phyloP scores from a whole-genome alignment of 2,329 filamentous ascomycete genomes.

The Penicillium sp. region DNA sequence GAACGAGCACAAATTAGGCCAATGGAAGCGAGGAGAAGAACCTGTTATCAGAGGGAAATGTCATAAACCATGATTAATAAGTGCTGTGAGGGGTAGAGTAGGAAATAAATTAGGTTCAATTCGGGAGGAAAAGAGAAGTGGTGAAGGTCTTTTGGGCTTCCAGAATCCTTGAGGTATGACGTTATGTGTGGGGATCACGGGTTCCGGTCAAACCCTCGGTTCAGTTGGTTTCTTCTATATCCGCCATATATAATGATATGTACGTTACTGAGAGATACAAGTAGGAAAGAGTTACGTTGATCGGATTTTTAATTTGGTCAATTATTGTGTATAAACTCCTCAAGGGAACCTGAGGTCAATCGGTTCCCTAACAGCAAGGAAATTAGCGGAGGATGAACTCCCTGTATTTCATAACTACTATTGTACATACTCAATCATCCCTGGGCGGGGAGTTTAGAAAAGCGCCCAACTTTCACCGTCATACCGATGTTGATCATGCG shows the following conservation, averaged over 20 bases:
- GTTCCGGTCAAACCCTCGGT: neutral
- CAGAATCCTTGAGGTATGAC: slow-evolving; percentile 1
- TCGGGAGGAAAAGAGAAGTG: neutral
- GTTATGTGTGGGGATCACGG: slow-evolving; percentile 1
- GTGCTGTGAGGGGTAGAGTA: slow-evolving; percentile 13
- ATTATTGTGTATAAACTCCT: neutral
- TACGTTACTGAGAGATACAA: neutral
- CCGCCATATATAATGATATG: neutral
- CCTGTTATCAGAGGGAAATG: slow-evolving; percentile 15
- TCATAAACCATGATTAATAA: slow-evolving; percentile 24
- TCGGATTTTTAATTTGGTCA: neutral
- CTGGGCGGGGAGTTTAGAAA: neutral
- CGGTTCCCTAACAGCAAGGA: neutral
- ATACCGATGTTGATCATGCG: neutral
- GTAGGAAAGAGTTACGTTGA: neutral
- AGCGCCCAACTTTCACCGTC: neutral
- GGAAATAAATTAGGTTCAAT: neutral
- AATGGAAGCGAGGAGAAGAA: slow-evolving; percentile 13
- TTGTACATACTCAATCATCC: neutral
- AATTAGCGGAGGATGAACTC: neutral
- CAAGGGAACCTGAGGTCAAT: neutral
- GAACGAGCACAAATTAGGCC: slow-evolving; percentile 8
- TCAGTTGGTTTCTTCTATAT: neutral
- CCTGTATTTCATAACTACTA: neutral
- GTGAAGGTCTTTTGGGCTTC: neutral